Conservation (phyloP, 345 rosid species). For the Pugionium dolabratum region DNA sequence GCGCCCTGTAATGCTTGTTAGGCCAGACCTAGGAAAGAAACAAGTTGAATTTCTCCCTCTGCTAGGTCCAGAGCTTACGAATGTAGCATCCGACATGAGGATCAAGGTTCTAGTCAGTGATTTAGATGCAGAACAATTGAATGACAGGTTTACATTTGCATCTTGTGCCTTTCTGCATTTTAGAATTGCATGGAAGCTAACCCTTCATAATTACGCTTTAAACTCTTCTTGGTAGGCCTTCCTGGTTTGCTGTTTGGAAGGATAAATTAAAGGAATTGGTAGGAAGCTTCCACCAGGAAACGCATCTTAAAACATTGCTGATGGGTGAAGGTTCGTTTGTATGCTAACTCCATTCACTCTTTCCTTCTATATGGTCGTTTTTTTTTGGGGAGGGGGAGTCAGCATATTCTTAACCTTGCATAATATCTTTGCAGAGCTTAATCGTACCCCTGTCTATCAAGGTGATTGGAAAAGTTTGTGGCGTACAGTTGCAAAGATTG, state of each 20-base stretch:
- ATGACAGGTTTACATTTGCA: conserved; percentile 51
- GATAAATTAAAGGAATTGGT: conserved; percentile 42
- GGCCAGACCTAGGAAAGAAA: conserved; percentile 51
- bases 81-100: conserved; percentile 44
- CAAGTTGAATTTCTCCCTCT: conserved; percentile 44
- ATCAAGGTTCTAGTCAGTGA: conserved; percentile 38
- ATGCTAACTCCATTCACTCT: conserved; percentile 10
- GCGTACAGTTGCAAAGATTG: conserved; percentile 55
- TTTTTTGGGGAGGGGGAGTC: not conserved
- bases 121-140: conserved; percentile 48
- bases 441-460: conserved; percentile 41
- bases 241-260: conserved; percentile 65
- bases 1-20: conserved; percentile 66
- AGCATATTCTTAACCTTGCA: conserved; percentile 29
- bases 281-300: conserved; percentile 41
- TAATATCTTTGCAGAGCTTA: conserved; percentile 45
- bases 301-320: conserved; percentile 41
- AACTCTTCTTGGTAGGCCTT: conserved; percentile 48
- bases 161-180: conserved; percentile 18
- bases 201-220: conserved; percentile 20
- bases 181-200: conserved; percentile 17
- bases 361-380: conserved; percentile 11
- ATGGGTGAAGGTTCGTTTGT: conserved; percentile 48
- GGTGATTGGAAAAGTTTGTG: conserved; percentile 59
- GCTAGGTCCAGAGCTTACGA: conserved; percentile 44